Evolutionary conservation across 2,329 filamentous ascomycete genomes (phyloP).

Genomic region (Myrmaecium sp.): DNA sequence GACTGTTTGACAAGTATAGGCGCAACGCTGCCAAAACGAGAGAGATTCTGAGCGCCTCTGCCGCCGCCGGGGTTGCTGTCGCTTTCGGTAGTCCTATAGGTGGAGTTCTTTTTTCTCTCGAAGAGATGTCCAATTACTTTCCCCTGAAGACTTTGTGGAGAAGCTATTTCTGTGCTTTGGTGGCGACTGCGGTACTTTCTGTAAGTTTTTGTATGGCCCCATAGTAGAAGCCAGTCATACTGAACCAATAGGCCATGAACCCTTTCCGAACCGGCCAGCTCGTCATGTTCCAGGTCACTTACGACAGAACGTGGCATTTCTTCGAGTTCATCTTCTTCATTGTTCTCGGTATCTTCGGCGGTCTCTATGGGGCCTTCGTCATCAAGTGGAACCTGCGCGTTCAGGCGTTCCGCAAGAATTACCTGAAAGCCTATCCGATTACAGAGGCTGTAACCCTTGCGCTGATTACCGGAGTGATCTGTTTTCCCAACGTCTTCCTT

Average conservation of each 20-base stretch:
- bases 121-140: constrained; percentile 92
- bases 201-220: constrained; percentile 20
- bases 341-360: constrained; percentile 80
- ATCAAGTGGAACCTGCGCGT: constrained; percentile 94
- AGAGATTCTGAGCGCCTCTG: constrained; percentile 87
- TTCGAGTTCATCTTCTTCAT: constrained; percentile 92
- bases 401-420: constrained; percentile 87
- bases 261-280: constrained; percentile 92
- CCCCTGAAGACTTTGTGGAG: constrained; percentile 95
- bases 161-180: constrained; percentile 92
- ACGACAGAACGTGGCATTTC: constrained; percentile 94
- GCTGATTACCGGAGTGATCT: constrained; percentile 71
- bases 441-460: constrained; percentile 76
- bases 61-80: constrained; percentile 86
- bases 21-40: constrained; percentile 85
- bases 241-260: constrained; percentile 56
- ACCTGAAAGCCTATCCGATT: constrained; percentile 67
- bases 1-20: constrained; percentile 82
- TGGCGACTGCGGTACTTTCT: constrained; percentile 80
- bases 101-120: constrained; percentile 86
- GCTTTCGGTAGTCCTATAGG: constrained; percentile 96
- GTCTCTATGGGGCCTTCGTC: constrained; percentile 86
- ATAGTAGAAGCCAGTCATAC: constrained; percentile 1
- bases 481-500: constrained; percentile 89
- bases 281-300: constrained; percentile 97